Evolutionary conservation across 148 eudicot genomes (phyloP).

Genomic region (Salicornia ramosissima): DNA sequence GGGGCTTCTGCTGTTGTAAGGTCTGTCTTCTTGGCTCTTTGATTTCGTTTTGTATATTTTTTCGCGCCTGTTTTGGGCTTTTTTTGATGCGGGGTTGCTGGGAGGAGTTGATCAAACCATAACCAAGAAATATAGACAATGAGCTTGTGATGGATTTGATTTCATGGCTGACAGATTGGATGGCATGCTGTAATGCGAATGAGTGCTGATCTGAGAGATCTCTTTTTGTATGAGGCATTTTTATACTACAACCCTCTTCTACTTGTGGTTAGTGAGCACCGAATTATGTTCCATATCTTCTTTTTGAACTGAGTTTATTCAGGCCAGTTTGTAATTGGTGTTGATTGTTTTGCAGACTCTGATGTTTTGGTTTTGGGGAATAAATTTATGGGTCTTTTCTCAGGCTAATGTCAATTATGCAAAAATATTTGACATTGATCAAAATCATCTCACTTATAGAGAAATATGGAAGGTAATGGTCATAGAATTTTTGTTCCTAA

Average conservation of each 20-base stretch:
- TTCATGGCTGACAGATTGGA: slow-evolving; percentile 55
- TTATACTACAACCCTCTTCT: slow-evolving; percentile 95
- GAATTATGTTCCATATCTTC: slow-evolving; percentile 1
- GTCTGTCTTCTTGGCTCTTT: slow-evolving; percentile 31
- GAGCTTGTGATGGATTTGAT: not conserved
- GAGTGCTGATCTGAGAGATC: slow-evolving; percentile 87
- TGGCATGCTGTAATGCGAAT: slow-evolving; percentile 98
- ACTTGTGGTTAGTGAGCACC: slow-evolving; percentile 60
- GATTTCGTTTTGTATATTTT: not conserved
- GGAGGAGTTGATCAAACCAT: not conserved
- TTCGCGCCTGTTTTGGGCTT: not conserved
- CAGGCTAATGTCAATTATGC: slow-evolving; percentile 71
- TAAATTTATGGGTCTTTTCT: slow-evolving; percentile 86
- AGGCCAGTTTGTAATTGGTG: slow-evolving; percentile 14
- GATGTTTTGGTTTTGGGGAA: slow-evolving; percentile 93
- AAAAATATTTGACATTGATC: slow-evolving; percentile 91
- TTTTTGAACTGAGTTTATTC: not conserved
- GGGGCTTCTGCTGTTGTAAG: slow-evolving; percentile 93
- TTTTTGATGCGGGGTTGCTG: not conserved
- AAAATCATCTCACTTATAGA: slow-evolving; percentile 67
- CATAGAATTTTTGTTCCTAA: not conserved
- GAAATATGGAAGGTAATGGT: slow-evolving; percentile 88
- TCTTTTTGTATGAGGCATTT: slow-evolving; percentile 94
- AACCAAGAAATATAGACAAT: not conserved
- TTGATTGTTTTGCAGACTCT: slow-evolving; percentile 61